These are phyloP conservation scores for Aspergillus flavus DNA, from an alignment of 2,329 filamentous ascomycete genomes.

Conservation along the genomic window DNA sequence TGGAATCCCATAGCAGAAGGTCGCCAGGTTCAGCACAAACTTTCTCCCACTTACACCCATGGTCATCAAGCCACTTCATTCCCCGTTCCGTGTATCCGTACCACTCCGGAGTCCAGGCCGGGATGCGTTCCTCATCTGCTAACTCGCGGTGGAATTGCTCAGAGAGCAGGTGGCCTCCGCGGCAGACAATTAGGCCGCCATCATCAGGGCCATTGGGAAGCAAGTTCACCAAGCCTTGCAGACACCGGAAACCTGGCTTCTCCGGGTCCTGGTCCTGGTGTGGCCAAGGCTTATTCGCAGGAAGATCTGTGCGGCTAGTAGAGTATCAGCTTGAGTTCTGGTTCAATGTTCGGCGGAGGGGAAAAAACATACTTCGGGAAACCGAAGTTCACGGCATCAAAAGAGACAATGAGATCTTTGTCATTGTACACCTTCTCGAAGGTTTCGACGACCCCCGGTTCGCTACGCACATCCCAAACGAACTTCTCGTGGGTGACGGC, in stretches of 20 bases:
- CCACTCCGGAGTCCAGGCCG: conserved; percentile 33
- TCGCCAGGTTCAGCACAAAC: conserved; percentile 49
- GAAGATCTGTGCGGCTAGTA: conserved; percentile 20
- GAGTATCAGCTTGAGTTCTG: neutral
- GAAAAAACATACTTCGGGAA: conserved; percentile 38
- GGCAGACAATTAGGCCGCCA: conserved; percentile 41
- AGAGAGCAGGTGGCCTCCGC: conserved; percentile 32
- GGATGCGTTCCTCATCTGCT: conserved; percentile 30
- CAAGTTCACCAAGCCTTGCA: conserved; percentile 54
- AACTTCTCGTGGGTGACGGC: conserved; percentile 53
- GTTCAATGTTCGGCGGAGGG: too few relatives aligned
- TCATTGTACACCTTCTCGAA: conserved; percentile 53
- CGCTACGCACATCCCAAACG: conserved; percentile 50
- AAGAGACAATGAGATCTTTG: conserved; percentile 53
- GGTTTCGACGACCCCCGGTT: conserved; percentile 49
- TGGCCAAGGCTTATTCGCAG: conserved; percentile 44
- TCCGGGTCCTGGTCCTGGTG: conserved; percentile 51
- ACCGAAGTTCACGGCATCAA: conserved; percentile 51
- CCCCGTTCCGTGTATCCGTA: conserved; percentile 33
- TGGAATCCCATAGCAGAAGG: conserved; percentile 46
- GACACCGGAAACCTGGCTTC: conserved; percentile 52
- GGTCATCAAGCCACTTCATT: conserved; percentile 36
- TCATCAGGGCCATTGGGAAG: conserved; percentile 39
- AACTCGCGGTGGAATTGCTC: conserved; percentile 35
- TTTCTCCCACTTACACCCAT: conserved; percentile 36